These are phyloP conservation scores for Penicillium rolfsii DNA, from an alignment of 2,329 filamentous ascomycete genomes.

Conservation along the genomic window DNA sequence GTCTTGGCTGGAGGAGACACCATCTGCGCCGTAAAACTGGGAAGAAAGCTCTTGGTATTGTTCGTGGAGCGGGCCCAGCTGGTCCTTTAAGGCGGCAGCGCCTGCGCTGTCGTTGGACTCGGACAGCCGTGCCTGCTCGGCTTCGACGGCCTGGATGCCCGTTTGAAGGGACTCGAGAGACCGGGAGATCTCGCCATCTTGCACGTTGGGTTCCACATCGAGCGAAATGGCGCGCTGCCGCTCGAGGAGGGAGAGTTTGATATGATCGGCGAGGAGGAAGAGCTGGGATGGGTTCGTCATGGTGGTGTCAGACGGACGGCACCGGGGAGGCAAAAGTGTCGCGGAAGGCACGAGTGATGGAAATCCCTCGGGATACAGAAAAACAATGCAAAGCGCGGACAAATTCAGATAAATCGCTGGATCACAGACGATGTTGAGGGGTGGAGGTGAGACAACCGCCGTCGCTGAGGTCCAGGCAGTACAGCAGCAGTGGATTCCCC, in stretches of 20 bases:
- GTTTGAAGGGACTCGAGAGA: slow-evolving; percentile 85
- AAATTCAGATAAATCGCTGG: slow-evolving; percentile 1
- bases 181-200: slow-evolving; percentile 85
- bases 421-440: slow-evolving; percentile 9
- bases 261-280: slow-evolving; percentile 90
- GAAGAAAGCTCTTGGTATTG: slow-evolving; percentile 76
- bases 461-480: slow-evolving; percentile 17
- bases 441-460: slow-evolving; percentile 19
- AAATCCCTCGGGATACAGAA: background rate
- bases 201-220: slow-evolving; percentile 74
- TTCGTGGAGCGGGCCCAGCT: slow-evolving; percentile 68
- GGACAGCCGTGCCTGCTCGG: slow-evolving; percentile 65
- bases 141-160: slow-evolving; percentile 71
- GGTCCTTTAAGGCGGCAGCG: slow-evolving; percentile 61
- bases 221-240: slow-evolving; percentile 82
- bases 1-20: slow-evolving; percentile 63
- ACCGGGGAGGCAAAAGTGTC: background rate
- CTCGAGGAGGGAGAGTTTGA: slow-evolving; percentile 93
- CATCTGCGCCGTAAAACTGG: slow-evolving; percentile 73
- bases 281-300: slow-evolving; percentile 70
- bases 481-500: background rate
- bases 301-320: slow-evolving; percentile 32
- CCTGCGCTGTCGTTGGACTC: slow-evolving; percentile 55
- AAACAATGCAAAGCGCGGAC: slow-evolving; percentile 6
- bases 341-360: background rate